Base-by-base conservation (phyloP, 768 basidiomycete species). In the Kwoniella sp. region DNA sequence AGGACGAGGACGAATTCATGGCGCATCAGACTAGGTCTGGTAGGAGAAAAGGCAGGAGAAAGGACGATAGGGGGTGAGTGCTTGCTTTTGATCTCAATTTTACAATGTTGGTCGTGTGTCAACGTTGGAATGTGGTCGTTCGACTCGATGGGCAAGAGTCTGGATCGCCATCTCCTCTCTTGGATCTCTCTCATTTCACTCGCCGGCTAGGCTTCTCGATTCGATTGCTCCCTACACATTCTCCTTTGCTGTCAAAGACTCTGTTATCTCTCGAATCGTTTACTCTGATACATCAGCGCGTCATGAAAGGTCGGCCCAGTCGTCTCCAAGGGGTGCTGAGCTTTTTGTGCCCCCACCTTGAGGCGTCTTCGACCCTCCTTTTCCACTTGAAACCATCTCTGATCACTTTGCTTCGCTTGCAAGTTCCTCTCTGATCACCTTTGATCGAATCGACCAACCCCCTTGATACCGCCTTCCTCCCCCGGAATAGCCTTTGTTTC, bases 1-100 rank as follows among this genome's bases (percentile, higher is more conserved):
- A 50, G 52, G 60, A 61, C 19, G 60, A 61, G n/a, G 61, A 63
- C 51, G 72, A 73, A 15, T 70, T 68, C 53, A 55, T 70, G 65
- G 65, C 66, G 24, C 68, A 68, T 61, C 69, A 68, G 40, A 68
- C 72, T 21, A 50, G 63, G 50, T 37, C 47, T 13, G 30, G 55
- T 15, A 33, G 65, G 27, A 52, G 60, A 27, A 60, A 61, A 46
- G 49, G 61, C 21, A 52, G 61, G 46, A 48, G 55, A 44, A 55
- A 63, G 48, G 61, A 63, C 25, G 61, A 63, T 27, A 48, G 49
- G 26, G 36, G 46, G 61, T 63, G 47, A 56, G 61, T 63, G 19
- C 15, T 15, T 19, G 29, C 33, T 47, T n/a, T 26, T 33, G 4
- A 10, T 52, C 10, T 22, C 25, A 25, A 44, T 6, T 44, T 19